Evolutionary conservation across 129 eudicot species (phyloP).

Genomic region (Solidago caesia): DNA sequence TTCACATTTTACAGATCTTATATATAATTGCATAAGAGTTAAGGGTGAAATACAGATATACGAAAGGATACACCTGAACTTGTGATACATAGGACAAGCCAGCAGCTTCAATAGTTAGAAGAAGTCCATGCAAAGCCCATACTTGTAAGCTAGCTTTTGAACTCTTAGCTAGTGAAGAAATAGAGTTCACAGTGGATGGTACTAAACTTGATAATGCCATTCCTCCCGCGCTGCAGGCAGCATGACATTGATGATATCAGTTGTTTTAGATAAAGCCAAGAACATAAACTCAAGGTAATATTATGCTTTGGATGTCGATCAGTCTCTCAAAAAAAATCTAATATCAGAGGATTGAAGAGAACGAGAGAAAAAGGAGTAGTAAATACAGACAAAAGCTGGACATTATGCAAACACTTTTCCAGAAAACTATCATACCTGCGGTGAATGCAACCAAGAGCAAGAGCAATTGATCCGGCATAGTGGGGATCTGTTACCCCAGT

Average conservation of each 20-base stretch:
- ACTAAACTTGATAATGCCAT: conserved; percentile 95
- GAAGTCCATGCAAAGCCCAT: conserved; percentile 96
- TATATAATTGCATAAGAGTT: conserved; percentile 6
- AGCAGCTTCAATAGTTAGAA: conserved; percentile 92
- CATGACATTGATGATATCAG: conserved; percentile 28
- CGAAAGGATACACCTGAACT: conserved; percentile 64
- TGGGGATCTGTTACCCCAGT: conserved; percentile 51
- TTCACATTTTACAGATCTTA: neutral
- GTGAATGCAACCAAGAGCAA: conserved; percentile 94
- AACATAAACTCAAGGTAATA: conserved; percentile 9
- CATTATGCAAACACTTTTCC: conserved; percentile 7
- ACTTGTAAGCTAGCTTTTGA: conserved; percentile 69
- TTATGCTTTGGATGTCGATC: neutral
- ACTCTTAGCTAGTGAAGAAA: conserved; percentile 85
- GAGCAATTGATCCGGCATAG: conserved; percentile 86
- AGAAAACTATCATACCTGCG: conserved; percentile 58
- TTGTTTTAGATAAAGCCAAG: conserved; percentile 7
- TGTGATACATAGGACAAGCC: conserved; percentile 92
- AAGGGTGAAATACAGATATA: neutral
- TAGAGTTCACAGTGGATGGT: conserved; percentile 75
- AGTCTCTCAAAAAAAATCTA: neutral
- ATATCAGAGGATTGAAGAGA: conserved; percentile 11
- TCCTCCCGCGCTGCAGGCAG: conserved; percentile 95
- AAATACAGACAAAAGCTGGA: conserved; percentile 1
- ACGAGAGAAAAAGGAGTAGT: neutral